phyloP scores from a whole-genome alignment of 768 basidiomycete genomes.

The Trametes cingulata region DNA sequence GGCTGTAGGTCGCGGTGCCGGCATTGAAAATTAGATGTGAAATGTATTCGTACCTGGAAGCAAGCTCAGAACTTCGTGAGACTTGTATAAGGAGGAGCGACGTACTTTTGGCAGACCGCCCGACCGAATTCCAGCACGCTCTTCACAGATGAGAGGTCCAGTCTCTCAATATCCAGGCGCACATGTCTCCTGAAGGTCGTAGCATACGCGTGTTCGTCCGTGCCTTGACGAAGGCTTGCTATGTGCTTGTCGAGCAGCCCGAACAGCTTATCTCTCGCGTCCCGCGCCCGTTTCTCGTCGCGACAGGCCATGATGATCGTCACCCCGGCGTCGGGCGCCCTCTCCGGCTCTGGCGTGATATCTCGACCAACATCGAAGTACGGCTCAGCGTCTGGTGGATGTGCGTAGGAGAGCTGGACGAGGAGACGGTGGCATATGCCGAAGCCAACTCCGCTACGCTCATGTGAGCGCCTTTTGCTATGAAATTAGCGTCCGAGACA shows the following conservation, averaged over 20 bases:
- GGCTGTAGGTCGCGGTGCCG: conserved; percentile 60
- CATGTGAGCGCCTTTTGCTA: neutral
- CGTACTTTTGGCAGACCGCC: conserved; percentile 52
- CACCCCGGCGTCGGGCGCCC: conserved; percentile 48
- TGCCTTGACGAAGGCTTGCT: conserved; percentile 33
- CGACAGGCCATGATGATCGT: conserved; percentile 84
- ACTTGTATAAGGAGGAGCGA: neutral
- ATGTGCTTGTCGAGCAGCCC: conserved; percentile 57
- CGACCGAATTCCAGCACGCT: conserved; percentile 66
- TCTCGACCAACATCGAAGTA: conserved; percentile 34
- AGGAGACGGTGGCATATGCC: conserved; percentile 82
- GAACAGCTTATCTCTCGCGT: conserved; percentile 57
- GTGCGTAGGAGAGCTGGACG: conserved; percentile 55
- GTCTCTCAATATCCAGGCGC: conserved; percentile 55
- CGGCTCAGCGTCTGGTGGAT: conserved; percentile 53
- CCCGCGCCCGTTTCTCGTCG: conserved; percentile 60
- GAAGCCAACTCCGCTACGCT: conserved; percentile 74
- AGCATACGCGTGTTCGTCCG: conserved; percentile 53
- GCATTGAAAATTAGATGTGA: conserved; percentile 84
- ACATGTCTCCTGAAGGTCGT: conserved; percentile 59
- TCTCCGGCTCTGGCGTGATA: conserved; percentile 21
- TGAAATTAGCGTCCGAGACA: conserved; percentile 3
- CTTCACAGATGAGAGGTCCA: conserved; percentile 63
- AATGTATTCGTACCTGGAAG: conserved; percentile 69
- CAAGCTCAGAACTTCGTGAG: neutral